Evolutionary conservation across 176 grass and related monocot genomes (phyloP), one percentile per base, ranked within the genome.

Genomic region (Phoenix roebelenii): DNA sequence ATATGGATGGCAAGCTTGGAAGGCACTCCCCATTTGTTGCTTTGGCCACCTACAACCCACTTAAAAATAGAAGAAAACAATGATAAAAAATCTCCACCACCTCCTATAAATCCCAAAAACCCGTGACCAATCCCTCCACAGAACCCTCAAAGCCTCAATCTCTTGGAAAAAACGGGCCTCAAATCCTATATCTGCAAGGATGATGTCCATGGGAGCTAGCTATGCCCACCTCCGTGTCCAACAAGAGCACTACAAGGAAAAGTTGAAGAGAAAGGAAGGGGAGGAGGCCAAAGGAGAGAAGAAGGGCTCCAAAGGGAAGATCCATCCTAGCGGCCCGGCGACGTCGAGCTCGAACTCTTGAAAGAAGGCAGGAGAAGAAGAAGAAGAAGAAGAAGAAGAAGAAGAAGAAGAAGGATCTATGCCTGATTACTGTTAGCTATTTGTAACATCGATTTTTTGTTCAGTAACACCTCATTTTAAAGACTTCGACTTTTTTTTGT

Each of bases 171-270:
- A 7, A 6, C 12, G 12, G 9, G 35, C 35, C 35, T 14, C 35
- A 0, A 44, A 44, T 44, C 10, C 7, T 2, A 44, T 30, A 4
- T 30, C 28, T 5, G 28, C 1, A 30, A 30, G 5, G 28, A 78
- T 78, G 76, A 19, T 72, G 5, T 66, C 76, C 35, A 30, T 78
- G 52, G 76, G 76, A 57, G 68, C 63, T 10, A 72, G 52, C 51
- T 78, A 78, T 9, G 76, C 32, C 16, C 76, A 58, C 6, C 67
- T 78, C 32, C 76, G 66, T 12, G 17, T 78, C 24, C 67, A 78
- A 32, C 68, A 60, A n/a, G 76, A 78, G 58, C 53, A 65, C 26
- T 64, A 39, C 51, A 78, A 55, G 60, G 19, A 65, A 16, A 78
- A 32, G 76, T 51, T 71, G 6, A 70, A 49, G 58, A 59, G 25